Evolutionary conservation across 495 filamentous ascomycete genomes (phyloP).

Genomic region (Zalerion maritima): DNA sequence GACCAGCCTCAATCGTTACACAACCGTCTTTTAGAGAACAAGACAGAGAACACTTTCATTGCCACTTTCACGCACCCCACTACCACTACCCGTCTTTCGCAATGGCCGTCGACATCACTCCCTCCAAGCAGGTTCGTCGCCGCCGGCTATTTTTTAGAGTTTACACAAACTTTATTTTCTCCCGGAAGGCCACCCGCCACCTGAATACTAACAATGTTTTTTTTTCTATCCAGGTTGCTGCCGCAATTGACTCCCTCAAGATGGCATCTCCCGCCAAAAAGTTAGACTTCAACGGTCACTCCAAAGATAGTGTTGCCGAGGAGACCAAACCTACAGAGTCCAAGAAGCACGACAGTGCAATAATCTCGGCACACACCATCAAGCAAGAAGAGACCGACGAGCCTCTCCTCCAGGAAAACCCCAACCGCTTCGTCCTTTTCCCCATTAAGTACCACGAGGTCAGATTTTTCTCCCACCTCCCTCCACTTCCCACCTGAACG

Average conservation of each 20-base stretch:
- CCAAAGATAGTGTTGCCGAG: constrained; percentile 70
- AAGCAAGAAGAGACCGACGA: constrained; percentile 66
- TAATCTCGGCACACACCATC: constrained; percentile 41
- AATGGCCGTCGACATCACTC: constrained; percentile 64
- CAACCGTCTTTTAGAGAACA: constrained; percentile 6
- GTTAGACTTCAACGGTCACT: constrained; percentile 51
- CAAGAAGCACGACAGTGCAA: constrained; percentile 32
- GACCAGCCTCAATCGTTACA: neutral
- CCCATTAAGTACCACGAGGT: constrained; percentile 99
- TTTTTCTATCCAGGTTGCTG: constrained; percentile 50
- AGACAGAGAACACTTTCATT: constrained; percentile 3
- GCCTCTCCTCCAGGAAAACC: constrained; percentile 90
- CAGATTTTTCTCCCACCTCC: constrained; percentile 24
- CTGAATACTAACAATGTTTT: constrained; percentile 23
- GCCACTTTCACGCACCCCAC: constrained; percentile 2
- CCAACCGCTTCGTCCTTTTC: constrained; percentile 92
- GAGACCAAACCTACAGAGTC: constrained; percentile 29
- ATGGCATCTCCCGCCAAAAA: constrained; percentile 93
- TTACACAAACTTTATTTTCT: constrained; percentile 5
- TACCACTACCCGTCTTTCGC: constrained; percentile 10
- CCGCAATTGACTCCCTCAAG: constrained; percentile 73
- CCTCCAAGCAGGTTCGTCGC: constrained; percentile 67
- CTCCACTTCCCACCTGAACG: constrained; percentile 32
- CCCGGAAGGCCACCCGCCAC: too few species aligned
- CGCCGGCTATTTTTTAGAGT: constrained; percentile 1